A percentile compares a stretch with the other conserved stretches of the same genome.
Conservation (phyloP, 139 green algal genomes). For the Haematococcus lacustris region DNA sequence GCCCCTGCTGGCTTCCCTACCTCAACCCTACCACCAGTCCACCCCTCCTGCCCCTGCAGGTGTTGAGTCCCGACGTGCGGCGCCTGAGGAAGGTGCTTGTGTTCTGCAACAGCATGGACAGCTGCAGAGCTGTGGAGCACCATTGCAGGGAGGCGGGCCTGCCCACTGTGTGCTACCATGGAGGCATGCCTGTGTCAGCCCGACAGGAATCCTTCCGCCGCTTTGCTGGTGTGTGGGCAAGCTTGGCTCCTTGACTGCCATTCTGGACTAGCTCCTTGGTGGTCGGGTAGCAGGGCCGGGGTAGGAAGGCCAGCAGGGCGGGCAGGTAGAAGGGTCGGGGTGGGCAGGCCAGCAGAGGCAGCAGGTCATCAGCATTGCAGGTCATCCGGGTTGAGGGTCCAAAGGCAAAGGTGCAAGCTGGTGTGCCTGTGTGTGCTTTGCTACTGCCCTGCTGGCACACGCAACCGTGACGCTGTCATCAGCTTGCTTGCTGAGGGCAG, state of each 20-base stretch:
- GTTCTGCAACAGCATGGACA: conserved; percentile 93
- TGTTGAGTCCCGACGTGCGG: conserved; percentile 34
- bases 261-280: neutral
- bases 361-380: neutral
- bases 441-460: neutral
- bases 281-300: neutral
- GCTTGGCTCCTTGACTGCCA: neutral
- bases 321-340: neutral
- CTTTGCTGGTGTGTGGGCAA: conserved; percentile 20
- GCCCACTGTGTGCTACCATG: conserved; percentile 84
- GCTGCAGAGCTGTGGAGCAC: conserved; percentile 83
- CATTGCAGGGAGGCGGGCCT: conserved; percentile 61
- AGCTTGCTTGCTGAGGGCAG: too few relatives aligned
- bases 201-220: conserved; percentile 43
- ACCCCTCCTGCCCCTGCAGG: too few relatives aligned
- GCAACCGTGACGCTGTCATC: too few relatives aligned
- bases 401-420: neutral
- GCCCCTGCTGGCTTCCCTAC: too few relatives aligned
- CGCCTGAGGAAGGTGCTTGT: conserved; percentile 55
- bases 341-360: neutral
- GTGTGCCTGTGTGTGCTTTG: neutral
- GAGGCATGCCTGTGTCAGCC: conserved; percentile 56
- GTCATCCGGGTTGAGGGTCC: neutral
- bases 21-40: too few relatives aligned
- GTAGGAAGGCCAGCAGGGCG: neutral